These are phyloP conservation scores for Nicotiana tabacum DNA, from an alignment of 257 asterid species.

Conservation along the genomic window DNA sequence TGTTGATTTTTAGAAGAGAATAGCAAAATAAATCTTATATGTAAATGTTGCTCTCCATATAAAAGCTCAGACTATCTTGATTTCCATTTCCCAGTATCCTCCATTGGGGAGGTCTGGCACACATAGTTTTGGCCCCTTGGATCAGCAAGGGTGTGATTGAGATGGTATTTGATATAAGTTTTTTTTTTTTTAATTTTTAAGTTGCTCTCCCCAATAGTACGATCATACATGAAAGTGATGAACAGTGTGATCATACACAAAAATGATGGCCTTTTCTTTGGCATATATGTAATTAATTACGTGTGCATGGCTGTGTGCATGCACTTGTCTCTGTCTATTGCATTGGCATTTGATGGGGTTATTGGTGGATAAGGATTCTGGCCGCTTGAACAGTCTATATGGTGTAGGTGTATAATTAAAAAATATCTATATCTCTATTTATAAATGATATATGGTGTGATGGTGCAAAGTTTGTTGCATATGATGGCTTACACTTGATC, in stretches of 20 bases:
- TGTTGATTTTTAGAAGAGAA: neutral
- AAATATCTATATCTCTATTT: neutral
- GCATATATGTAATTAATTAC: too few species aligned
- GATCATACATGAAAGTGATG: neutral
- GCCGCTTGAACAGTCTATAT: neutral
- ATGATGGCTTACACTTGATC: constrained; percentile 98
- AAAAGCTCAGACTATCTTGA: neutral
- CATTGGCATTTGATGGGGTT: neutral
- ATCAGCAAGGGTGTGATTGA: neutral
- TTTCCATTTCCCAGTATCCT: neutral
- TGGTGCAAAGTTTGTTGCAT: constrained; percentile 52
- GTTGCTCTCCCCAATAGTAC: neutral
- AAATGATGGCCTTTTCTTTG: neutral
- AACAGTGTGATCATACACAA: neutral
- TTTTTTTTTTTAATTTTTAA: neutral
- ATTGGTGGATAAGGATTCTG: neutral
- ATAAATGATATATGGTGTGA: neutral
- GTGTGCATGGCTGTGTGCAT: neutral
- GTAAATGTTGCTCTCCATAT: neutral
- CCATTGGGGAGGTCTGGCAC: neutral
- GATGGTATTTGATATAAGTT: neutral
- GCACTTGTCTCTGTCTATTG: neutral
- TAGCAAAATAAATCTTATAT: neutral
- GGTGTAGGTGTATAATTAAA: neutral
- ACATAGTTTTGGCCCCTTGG: neutral